These are phyloP conservation scores for Dalbergia oliveri DNA, from an alignment of 306 rosid species.

Conservation along the genomic window DNA sequence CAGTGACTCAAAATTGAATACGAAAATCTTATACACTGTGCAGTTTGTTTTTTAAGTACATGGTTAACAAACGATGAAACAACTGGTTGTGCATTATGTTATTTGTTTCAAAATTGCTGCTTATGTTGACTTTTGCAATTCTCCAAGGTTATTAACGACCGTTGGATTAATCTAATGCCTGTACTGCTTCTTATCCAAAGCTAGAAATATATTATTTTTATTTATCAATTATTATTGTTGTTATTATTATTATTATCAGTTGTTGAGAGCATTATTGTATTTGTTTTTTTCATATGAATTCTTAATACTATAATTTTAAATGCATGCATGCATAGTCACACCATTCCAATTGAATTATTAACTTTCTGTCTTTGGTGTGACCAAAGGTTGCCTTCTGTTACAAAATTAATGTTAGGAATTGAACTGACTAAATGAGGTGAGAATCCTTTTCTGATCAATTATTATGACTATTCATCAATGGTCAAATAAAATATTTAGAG, in stretches of 20 bases:
- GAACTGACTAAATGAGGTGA: background rate
- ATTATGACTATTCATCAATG: background rate
- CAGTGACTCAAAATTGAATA: too few relatives aligned
- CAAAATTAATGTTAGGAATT: background rate
- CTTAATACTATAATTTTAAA: background rate
- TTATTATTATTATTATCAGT: background rate
- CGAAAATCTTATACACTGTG: too few relatives aligned
- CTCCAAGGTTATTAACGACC: background rate
- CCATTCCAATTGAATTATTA: background rate
- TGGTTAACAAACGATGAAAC: background rate
- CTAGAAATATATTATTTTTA: background rate
- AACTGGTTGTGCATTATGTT: background rate
- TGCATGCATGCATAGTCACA: background rate
- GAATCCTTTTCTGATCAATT: background rate
- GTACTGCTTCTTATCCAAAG: background rate
- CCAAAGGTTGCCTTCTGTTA: background rate
- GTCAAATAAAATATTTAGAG: background rate
- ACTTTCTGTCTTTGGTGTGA: too few relatives aligned
- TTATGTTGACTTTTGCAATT: background rate
- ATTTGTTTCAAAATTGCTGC: background rate
- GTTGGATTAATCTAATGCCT: background rate
- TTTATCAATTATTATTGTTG: background rate
- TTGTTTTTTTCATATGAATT: background rate
- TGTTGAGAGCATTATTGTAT: background rate
- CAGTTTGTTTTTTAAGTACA: too few relatives aligned